These are phyloP conservation scores for Phytopythium litorale DNA, from an alignment of 352 stramenopile genomes.

Conservation along the genomic window DNA sequence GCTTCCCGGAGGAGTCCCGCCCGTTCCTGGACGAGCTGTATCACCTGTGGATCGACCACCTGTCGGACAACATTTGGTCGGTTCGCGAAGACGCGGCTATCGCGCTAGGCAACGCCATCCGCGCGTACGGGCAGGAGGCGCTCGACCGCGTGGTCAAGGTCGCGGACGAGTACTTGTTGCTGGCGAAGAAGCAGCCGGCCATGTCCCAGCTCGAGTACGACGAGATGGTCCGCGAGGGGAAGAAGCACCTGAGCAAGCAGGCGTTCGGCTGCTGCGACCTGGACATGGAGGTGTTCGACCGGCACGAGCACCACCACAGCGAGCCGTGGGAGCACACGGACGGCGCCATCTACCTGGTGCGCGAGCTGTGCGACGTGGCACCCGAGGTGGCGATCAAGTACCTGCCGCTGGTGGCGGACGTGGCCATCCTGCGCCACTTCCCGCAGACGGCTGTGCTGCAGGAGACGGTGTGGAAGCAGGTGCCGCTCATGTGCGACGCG, in stretches of 20 bases:
- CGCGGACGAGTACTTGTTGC: slow-evolving; percentile 59
- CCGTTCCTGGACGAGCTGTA: slow-evolving; percentile 87
- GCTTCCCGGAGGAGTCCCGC: slow-evolving; percentile 86
- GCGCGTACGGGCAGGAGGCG: slow-evolving; percentile 87
- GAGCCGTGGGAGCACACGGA: slow-evolving; percentile 95
- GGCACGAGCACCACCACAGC: slow-evolving; percentile 79
- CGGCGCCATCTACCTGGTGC: slow-evolving; percentile 94
- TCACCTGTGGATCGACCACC: slow-evolving; percentile 91
- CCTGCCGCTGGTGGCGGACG: slow-evolving; percentile 59
- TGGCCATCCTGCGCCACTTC: slow-evolving; percentile 74
- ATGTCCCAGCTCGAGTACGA: slow-evolving; percentile 94
- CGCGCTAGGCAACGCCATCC: slow-evolving; percentile 91
- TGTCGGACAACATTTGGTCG: slow-evolving; percentile 98
- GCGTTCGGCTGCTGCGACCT: slow-evolving; percentile 95
- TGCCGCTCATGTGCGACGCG: slow-evolving; percentile 63
- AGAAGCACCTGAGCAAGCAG: slow-evolving; percentile 91
- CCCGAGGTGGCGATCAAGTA: slow-evolving; percentile 46
- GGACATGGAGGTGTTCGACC: slow-evolving; percentile 92
- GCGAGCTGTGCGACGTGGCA: slow-evolving; percentile 83
- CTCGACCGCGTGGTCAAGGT: slow-evolving; percentile 74
- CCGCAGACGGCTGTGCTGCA: slow-evolving; percentile 70
- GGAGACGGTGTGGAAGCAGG: slow-evolving; percentile 84
- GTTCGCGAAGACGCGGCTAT: slow-evolving; percentile 95
- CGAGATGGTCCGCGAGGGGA: slow-evolving; percentile 87
- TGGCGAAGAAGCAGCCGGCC: slow-evolving; percentile 88